Conservation (phyloP, 495 filamentous ascomycete genomes). For the Xylaria acuta region DNA sequence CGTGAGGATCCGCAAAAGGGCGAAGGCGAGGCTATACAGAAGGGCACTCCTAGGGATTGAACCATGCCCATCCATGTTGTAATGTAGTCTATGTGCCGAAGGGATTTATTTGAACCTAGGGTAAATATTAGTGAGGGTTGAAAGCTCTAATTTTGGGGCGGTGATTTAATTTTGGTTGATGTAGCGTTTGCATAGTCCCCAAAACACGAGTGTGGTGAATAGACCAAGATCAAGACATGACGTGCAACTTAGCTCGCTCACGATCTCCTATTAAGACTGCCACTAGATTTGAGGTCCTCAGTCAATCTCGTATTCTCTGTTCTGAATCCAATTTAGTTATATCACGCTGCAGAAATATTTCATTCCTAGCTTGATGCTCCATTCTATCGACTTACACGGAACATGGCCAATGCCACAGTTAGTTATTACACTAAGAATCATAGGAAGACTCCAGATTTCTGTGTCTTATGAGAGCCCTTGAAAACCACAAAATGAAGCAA, state of each 20-base stretch:
- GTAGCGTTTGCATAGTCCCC: not conserved
- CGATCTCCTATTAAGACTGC: not conserved
- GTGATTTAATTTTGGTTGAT: not conserved
- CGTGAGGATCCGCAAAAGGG: constrained; percentile 38
- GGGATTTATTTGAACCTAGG: not conserved
- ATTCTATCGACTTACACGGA: constrained; percentile 25
- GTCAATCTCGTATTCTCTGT: not conserved
- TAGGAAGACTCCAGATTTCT: constrained; percentile 20
- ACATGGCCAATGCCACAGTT: constrained; percentile 24
- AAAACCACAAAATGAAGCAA: constrained; percentile 18
- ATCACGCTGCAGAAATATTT: not conserved
- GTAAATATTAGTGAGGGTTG: not conserved
- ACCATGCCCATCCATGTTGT: not conserved
- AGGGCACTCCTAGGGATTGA: constrained; percentile 31
- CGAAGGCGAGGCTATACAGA: constrained; percentile 32
- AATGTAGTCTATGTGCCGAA: not conserved
- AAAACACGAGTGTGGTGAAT: not conserved
- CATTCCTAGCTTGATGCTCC: constrained; percentile 17
- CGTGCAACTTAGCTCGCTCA: not conserved
- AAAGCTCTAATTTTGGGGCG: not conserved
- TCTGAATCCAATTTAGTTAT: constrained; percentile 11
- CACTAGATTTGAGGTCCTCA: not conserved
- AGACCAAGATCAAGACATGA: not conserved
- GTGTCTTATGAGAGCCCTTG: constrained; percentile 10
- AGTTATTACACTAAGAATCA: constrained; percentile 29